Conservation (phyloP, 2,329 filamentous ascomycete genomes). For the Aspergillus clavatus region DNA sequence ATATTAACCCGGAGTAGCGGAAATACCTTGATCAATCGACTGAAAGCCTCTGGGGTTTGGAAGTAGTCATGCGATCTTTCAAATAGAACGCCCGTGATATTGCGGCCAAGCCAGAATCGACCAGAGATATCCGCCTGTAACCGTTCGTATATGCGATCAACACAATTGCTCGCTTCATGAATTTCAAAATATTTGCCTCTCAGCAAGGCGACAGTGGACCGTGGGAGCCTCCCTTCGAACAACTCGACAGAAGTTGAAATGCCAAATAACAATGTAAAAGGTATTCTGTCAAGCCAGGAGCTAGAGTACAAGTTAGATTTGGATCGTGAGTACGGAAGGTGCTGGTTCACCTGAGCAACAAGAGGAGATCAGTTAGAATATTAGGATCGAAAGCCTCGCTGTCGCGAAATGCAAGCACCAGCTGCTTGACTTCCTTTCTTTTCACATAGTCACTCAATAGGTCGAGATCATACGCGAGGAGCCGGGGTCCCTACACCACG, state of each 20-base stretch:
- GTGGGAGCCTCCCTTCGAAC: conserved; percentile 55
- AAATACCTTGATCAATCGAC: conserved; percentile 47
- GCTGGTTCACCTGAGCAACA: conserved; percentile 42
- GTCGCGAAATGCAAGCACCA: conserved; percentile 43
- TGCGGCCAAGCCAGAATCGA: conserved; percentile 50
- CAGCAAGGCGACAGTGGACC: conserved; percentile 49
- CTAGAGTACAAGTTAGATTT: conserved; percentile 32
- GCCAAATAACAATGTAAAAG: conserved; percentile 55
- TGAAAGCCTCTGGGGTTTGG: conserved; percentile 54
- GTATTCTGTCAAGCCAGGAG: conserved; percentile 58
- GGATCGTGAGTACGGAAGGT: neutral
- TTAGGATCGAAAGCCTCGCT: conserved; percentile 45
- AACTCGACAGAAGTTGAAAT: conserved; percentile 60
- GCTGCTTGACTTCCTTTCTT: conserved; percentile 32
- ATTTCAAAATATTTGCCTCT: conserved; percentile 53
- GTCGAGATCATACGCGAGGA: conserved; percentile 45
- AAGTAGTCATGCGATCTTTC: conserved; percentile 57
- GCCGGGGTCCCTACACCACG: conserved; percentile 32
- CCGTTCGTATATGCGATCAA: conserved; percentile 39
- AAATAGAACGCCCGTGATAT: conserved; percentile 48
- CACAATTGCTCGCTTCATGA: conserved; percentile 45
- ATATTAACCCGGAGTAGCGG: neutral
- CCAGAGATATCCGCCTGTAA: conserved; percentile 34
- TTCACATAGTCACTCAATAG: conserved; percentile 41
- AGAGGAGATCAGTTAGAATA: conserved; percentile 43